A percentile compares a stretch with the other conserved stretches of the same genome.
These are phyloP conservation scores for Mortierella antarctica DNA, from an alignment of 192 early-diverging fungal genomes.

Conservation along the genomic window DNA sequence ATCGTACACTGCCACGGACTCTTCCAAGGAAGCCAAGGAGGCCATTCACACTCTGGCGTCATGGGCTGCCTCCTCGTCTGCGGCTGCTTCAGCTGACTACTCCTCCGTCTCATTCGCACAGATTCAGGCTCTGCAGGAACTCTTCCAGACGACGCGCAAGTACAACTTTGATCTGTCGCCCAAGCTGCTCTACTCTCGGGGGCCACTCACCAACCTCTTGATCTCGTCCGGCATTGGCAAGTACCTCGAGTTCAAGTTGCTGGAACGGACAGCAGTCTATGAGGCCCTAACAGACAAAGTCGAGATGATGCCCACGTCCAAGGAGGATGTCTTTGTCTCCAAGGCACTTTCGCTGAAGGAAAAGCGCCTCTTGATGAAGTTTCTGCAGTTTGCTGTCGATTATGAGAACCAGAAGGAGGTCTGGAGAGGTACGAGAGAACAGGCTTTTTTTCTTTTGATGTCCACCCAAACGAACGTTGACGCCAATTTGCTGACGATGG, in stretches of 20 bases:
- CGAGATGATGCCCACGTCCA: conserved; percentile 81
- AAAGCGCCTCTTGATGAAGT: conserved; percentile 92
- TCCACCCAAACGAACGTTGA: not conserved
- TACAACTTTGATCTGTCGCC: conserved; percentile 79
- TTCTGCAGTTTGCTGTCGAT: conserved; percentile 75
- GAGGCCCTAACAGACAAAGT: conserved; percentile 43
- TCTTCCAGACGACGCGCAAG: conserved; percentile 62
- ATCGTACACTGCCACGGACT: not conserved
- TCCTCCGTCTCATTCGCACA: conserved; percentile 18
- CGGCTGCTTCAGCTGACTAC: conserved; percentile 11
- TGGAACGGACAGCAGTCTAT: conserved; percentile 76
- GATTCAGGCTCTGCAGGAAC: conserved; percentile 40
- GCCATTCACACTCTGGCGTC: conserved; percentile 31
- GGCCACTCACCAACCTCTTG: conserved; percentile 78
- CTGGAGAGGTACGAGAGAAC: conserved; percentile 39
- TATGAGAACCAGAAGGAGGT: conserved; percentile 53
- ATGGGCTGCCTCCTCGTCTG: conserved; percentile 23
- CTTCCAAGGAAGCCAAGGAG: conserved; percentile 40
- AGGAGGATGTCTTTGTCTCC: conserved; percentile 92
- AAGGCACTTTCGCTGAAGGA: conserved; percentile 80
- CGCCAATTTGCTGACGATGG: not conserved
- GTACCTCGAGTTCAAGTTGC: conserved; percentile 89
- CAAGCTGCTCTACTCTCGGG: conserved; percentile 75
- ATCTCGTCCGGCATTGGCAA: conserved; percentile 81
- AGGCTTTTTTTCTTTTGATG: conserved; percentile 25